Percentiles rank a stretch among this genome's conserved stretches.
phyloP scores from a whole-genome alignment of 441 rosid species.

The Biscutella laevigata region DNA sequence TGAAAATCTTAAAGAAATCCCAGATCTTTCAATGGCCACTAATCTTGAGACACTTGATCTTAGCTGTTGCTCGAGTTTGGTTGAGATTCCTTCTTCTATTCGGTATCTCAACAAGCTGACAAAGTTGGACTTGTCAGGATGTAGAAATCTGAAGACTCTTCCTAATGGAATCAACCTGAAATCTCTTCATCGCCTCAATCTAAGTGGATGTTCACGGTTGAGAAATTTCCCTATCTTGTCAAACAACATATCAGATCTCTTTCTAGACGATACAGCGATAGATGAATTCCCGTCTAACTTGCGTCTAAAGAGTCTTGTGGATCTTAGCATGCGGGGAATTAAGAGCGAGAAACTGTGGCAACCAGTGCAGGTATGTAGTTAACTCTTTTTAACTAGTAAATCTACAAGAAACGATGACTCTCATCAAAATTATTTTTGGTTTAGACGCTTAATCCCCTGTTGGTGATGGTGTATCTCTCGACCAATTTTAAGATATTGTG shows the following conservation, averaged over 20 bases:
- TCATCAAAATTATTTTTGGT: background rate
- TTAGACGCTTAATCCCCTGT: background rate
- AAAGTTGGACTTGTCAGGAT: background rate
- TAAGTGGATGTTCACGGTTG: background rate
- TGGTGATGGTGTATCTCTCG: background rate
- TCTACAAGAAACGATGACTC: too few species aligned
- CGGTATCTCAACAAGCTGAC: background rate
- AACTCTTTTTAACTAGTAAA: too few species aligned
- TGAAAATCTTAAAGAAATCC: too few species aligned
- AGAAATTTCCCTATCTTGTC: background rate
- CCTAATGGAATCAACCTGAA: background rate
- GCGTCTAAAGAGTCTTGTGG: background rate
- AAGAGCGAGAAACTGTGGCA: background rate
- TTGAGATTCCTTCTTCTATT: constrained; percentile 11
- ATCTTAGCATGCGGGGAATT: background rate
- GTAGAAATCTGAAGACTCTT: constrained; percentile 7
- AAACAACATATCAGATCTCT: background rate
- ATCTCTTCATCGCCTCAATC: background rate
- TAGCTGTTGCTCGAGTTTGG: background rate
- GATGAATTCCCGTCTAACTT: background rate
- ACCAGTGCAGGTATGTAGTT: background rate
- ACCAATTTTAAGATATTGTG: accelerated
- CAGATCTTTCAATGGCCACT: background rate
- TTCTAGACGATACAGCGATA: background rate
- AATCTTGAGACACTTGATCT: constrained; percentile 20